Base-by-base conservation (phyloP, 768 basidiomycete species). In the Panellus pusillus region DNA sequence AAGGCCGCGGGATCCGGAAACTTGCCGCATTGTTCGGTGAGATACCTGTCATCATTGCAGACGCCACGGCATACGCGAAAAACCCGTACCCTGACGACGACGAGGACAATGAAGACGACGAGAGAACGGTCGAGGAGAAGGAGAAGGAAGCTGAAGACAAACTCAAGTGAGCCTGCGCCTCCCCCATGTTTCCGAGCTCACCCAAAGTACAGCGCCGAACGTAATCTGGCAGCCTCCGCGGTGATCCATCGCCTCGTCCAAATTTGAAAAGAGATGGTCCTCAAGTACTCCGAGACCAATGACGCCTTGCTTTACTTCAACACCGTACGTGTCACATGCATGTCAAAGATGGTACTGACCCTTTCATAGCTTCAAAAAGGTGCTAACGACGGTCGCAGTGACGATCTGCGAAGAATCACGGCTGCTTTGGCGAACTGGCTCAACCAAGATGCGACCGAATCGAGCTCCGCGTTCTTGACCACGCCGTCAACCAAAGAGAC, bases 1-100 rank as follows among this genome's bases (percentile, higher is more conserved):
- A 12, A 5, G 52, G 52, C 1, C 45, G 52, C 15, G 52, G 52
- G 1, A 35, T 53, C 7, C 37, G 39, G 9, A 47, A 38, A 38
- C 12, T 42, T 7, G 44, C 44, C 7, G 31, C 55, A 17, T 28
- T 50, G 18, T 56, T 56, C 27, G 55, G 50, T 9, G 50, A 56
- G 27, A 17, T 51, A 32, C 4, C 17, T 19, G 18, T 19, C 31
- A 51, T 56, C 29, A 27, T 56, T 17, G 31, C 11, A 2, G 29
- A 47, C 13, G 55, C 48, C 31, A 17, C 32, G 15, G 50, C 29
- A 6, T 50, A 50, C 29, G 40, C 20, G 12, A 5, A 19, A 13
- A 19, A 43, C 15, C 55, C 55, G 2, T n/a, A 28, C 9, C 15
- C 31, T 15, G 55, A 57, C 15, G 50, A 39, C 13, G 31, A 47